Conservation (phyloP, 2,329 filamentous ascomycete genomes). For the Pyrenochaeta sp. region DNA sequence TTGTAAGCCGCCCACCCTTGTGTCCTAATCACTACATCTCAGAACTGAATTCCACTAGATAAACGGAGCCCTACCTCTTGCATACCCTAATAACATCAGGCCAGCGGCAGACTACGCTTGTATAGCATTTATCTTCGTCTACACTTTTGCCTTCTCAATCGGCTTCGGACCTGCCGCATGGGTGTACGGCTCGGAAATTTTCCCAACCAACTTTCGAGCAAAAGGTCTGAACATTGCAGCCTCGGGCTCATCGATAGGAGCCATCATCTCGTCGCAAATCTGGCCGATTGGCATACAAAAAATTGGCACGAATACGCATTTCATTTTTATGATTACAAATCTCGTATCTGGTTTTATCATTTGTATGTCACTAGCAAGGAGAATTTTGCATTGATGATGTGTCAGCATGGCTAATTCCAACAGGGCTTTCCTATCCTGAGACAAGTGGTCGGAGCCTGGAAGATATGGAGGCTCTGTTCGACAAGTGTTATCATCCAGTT, state of each 20-base stretch:
- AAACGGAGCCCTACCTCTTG: slow-evolving; percentile 62
- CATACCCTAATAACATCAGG: slow-evolving; percentile 61
- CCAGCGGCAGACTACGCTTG: slow-evolving; percentile 60
- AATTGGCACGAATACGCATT: slow-evolving; percentile 63
- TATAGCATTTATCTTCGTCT: slow-evolving; percentile 66
- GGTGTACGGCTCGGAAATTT: slow-evolving; percentile 70
- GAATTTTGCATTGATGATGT: not conserved
- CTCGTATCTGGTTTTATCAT: slow-evolving; percentile 48
- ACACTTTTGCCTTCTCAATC: slow-evolving; percentile 66
- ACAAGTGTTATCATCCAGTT: slow-evolving; percentile 19
- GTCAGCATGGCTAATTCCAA: not conserved
- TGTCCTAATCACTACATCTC: no score
- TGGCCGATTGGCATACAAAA: slow-evolving; percentile 64
- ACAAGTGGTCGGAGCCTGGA: slow-evolving; percentile 64
- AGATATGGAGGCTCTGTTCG: slow-evolving; percentile 73
- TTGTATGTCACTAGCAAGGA: slow-evolving; percentile 10
- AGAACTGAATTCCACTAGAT: slow-evolving; percentile 51
- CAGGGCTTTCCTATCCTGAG: slow-evolving; percentile 63
- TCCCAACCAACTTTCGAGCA: slow-evolving; percentile 65
- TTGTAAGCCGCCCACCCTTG: slow-evolving; percentile 51
- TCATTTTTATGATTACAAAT: slow-evolving; percentile 66
- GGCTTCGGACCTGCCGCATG: slow-evolving; percentile 66
- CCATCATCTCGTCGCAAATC: slow-evolving; percentile 63
- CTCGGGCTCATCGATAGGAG: slow-evolving; percentile 64
- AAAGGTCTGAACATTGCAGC: slow-evolving; percentile 65